Evolutionary conservation across 2,329 filamentous ascomycete species (phyloP).

Genomic region (Clarireedia hainanense): DNA sequence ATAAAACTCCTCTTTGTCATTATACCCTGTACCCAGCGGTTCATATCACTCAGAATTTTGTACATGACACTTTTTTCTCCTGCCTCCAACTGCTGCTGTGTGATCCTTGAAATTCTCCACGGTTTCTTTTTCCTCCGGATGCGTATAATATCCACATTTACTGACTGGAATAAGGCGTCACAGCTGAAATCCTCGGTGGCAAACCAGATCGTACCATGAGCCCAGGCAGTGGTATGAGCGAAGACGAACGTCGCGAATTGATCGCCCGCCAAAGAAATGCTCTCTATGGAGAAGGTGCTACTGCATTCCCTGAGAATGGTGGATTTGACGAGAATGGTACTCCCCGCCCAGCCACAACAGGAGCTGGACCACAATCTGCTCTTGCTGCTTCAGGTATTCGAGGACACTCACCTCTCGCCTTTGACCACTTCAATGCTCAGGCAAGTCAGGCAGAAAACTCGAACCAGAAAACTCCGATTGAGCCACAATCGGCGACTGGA

Average conservation of each 20-base stretch:
- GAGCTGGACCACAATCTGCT: conserved; percentile 49
- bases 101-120: conserved; percentile 26
- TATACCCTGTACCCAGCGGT: conserved; percentile 28
- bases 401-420: conserved; percentile 72
- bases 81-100: conserved; percentile 30
- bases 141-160: conserved; percentile 24
- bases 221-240: conserved; percentile 74
- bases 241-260: conserved; percentile 91
- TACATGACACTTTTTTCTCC: conserved; percentile 30
- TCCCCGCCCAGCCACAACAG: conserved; percentile 57
- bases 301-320: conserved; percentile 56
- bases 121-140: conserved; percentile 8
- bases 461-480: conserved; percentile 32
- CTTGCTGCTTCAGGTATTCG: conserved; percentile 57
- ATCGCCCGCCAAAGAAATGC: conserved; percentile 94
- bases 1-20: conserved; percentile 42
- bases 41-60: conserved; percentile 26
- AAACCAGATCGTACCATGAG: conserved; percentile 85
- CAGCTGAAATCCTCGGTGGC: conserved; percentile 58
- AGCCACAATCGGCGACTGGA: conserved; percentile 38
- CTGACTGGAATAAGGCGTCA: conserved; percentile 43
- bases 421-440: conserved; percentile 55
- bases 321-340: conserved; percentile 61
- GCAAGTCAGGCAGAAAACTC: conserved; percentile 18
- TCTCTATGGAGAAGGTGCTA: conserved; percentile 71